These are phyloP conservation scores for Trametes punicea DNA, from an alignment of 768 basidiomycete genomes.

Conservation along the genomic window DNA sequence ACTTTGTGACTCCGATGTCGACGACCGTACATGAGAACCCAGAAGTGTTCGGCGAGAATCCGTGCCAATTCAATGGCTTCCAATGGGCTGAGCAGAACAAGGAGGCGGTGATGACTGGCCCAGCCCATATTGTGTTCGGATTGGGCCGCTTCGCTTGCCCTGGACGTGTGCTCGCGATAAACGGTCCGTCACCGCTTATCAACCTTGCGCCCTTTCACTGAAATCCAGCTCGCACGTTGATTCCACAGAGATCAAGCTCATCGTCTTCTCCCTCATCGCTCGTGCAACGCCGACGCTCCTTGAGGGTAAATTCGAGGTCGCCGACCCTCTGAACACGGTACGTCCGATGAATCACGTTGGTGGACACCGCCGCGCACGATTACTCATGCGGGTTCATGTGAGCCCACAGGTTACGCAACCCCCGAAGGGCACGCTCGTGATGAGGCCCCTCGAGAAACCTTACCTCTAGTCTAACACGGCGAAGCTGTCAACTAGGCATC, in stretches of 20 bases:
- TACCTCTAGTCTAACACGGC: constrained; percentile 13
- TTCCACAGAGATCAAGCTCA: constrained; percentile 33
- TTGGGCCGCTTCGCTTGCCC: constrained; percentile 36
- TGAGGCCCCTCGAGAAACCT: constrained; percentile 20
- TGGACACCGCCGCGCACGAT: background rate
- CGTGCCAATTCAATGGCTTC: constrained; percentile 29
- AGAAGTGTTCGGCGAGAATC: constrained; percentile 25
- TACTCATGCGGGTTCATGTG: background rate
- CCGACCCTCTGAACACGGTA: constrained; percentile 33
- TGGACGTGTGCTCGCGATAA: constrained; percentile 31
- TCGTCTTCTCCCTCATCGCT: constrained; percentile 31
- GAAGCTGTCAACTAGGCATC: constrained; percentile 11
- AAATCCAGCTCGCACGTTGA: background rate
- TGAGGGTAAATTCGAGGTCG: constrained; percentile 30
- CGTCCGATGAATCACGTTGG: background rate
- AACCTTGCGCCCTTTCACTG: background rate
- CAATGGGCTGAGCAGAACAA: constrained; percentile 30
- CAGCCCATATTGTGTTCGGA: constrained; percentile 33
- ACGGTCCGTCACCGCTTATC: constrained; percentile 23
- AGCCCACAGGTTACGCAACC: constrained; percentile 18
- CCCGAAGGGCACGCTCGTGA: constrained; percentile 22
- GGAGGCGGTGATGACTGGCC: constrained; percentile 31
- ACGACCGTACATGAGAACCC: constrained; percentile 30
- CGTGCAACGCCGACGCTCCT: constrained; percentile 31
- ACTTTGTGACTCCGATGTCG: constrained; percentile 31